Base-by-base conservation (phyloP, 2,329 filamentous ascomycete genomes). In the Ampelomyces quisqualis region DNA sequence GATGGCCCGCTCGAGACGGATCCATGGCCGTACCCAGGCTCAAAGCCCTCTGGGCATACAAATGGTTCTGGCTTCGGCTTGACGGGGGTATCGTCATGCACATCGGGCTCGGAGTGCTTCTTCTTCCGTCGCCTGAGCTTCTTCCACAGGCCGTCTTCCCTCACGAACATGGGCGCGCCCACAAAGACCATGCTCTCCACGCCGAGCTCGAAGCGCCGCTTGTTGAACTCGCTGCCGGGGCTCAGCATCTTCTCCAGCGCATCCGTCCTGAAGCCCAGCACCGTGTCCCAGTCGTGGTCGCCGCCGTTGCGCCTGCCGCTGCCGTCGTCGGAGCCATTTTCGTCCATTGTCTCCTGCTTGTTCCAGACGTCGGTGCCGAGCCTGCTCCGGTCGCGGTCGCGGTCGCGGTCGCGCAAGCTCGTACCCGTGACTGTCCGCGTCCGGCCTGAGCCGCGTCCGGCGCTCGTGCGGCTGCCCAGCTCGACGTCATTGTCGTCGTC, bases 91-190 rank as follows among this genome's bases (percentile, higher is more conserved):
- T 50, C 38, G 3, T 62, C 55, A 7, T 53, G 44, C 7, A 57
- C 54, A n/a, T 49, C 49, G 13, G 59, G 54, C 34, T 60, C 45
- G 11, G 40, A 40, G 7, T 37, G 55, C 36, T 61, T 64, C 43
- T 61, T 59, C 42, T 58, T 57, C 47, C 60, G 65, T 24, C 56
- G 49, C 42, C 55, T 60, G 7, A 53, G 47, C 46, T 69, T 71
- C 51, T 67, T 70, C 68, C 68, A 71, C 18, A 62, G 36, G 1
- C 67, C 68, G 34, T 70, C 67, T 2, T 69, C 67, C 14, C 67
- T 49, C n/a, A 68, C 62, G 47, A 69, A 71, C 62, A 69, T 70
- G 17, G 68, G 68, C n/a, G 65, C 64, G 18, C 68, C 68, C 2
- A 71, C 55, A 38, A 70, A 70, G 7, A 68, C 65, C 11, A 69